phyloP scores from a whole-genome alignment of 495 filamentous ascomycete species.

The Viridothelium virens region DNA sequence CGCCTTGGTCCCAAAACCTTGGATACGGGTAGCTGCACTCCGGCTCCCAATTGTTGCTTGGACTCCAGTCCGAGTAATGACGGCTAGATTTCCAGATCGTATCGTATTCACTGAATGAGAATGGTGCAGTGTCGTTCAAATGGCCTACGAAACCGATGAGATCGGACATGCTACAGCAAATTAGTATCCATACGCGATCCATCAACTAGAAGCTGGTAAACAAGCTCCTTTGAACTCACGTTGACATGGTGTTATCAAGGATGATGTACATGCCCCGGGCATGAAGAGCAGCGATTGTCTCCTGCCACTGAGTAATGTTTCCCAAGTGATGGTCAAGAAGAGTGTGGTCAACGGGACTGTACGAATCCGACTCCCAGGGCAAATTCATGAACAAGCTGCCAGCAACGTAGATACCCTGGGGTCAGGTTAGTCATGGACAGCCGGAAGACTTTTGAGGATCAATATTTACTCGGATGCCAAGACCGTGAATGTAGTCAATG shows the following conservation, averaged over 20 bases:
- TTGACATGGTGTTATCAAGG: slow-evolving; percentile 64
- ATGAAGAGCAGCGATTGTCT: slow-evolving; percentile 57
- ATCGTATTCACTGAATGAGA: slow-evolving; percentile 39
- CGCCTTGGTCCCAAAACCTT: slow-evolving; percentile 59
- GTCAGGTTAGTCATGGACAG: slow-evolving; percentile 39
- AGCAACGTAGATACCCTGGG: slow-evolving; percentile 56
- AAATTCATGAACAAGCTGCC: slow-evolving; percentile 62
- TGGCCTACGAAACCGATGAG: slow-evolving; percentile 43
- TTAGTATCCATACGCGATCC: slow-evolving; percentile 29
- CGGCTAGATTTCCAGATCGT: slow-evolving; percentile 39
- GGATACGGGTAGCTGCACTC: slow-evolving; percentile 55
- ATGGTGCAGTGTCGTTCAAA: slow-evolving; percentile 39
- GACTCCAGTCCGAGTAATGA: slow-evolving; percentile 52
- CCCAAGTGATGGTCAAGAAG: slow-evolving; percentile 65
- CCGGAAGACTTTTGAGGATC: slow-evolving; percentile 14
- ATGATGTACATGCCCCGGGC: slow-evolving; percentile 66
- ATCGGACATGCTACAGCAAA: slow-evolving; percentile 40
- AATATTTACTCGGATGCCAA: slow-evolving; percentile 57
- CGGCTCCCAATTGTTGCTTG: slow-evolving; percentile 50
- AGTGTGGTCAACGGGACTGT: slow-evolving; percentile 58
- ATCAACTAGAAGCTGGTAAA: not conserved
- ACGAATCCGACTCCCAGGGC: slow-evolving; percentile 63
- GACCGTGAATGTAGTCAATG: slow-evolving; percentile 65
- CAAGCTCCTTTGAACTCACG: slow-evolving; percentile 39
- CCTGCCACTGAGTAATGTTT: slow-evolving; percentile 55